phyloP scores from a whole-genome alignment of 2,329 filamentous ascomycete genomes.

The Bipolaris zeicola region DNA sequence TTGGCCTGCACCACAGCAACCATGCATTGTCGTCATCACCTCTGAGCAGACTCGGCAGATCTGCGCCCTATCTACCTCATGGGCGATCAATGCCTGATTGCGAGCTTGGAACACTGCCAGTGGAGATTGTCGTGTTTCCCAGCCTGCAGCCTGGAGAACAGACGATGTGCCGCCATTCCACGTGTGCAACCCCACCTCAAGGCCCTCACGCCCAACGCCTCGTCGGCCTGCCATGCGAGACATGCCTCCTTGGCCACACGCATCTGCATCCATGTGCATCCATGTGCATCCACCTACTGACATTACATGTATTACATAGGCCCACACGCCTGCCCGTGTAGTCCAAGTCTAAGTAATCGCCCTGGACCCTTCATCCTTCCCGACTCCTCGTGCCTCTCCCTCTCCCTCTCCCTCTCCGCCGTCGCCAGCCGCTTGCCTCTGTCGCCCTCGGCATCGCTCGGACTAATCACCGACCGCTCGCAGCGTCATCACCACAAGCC shows the following conservation, averaged over 20 bases:
- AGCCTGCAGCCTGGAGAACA: slow-evolving; percentile 15
- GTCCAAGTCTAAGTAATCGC: not conserved
- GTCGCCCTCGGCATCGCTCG: slow-evolving; percentile 18
- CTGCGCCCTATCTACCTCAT: slow-evolving; percentile 14
- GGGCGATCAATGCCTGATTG: slow-evolving; percentile 24
- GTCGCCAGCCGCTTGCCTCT: slow-evolving; percentile 2
- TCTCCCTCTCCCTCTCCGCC: too few relatives aligned
- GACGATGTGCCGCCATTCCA: slow-evolving; percentile 26
- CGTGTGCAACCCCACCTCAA: slow-evolving; percentile 34
- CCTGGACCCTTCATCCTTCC: slow-evolving; percentile 26
- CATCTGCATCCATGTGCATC: not conserved
- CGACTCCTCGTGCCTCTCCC: too few relatives aligned
- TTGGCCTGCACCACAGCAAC: slow-evolving; percentile 2
- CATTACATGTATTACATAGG: slow-evolving; percentile 9
- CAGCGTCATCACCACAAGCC: slow-evolving; percentile 1
- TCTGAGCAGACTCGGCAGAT: slow-evolving; percentile 21
- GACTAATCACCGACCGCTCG: slow-evolving; percentile 12
- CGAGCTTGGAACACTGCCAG: slow-evolving; percentile 4
- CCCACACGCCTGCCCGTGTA: too few relatives aligned
- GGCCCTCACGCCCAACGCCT: slow-evolving; percentile 21
- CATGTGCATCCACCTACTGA: too few relatives aligned
- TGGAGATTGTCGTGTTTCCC: slow-evolving; percentile 20
- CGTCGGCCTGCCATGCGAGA: slow-evolving; percentile 40
- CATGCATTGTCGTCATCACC: slow-evolving; percentile 15
- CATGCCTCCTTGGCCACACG: slow-evolving; percentile 36